Evolutionary conservation across 805 yeast genomes (phyloP).

Genomic region (Candida mattraensis): DNA sequence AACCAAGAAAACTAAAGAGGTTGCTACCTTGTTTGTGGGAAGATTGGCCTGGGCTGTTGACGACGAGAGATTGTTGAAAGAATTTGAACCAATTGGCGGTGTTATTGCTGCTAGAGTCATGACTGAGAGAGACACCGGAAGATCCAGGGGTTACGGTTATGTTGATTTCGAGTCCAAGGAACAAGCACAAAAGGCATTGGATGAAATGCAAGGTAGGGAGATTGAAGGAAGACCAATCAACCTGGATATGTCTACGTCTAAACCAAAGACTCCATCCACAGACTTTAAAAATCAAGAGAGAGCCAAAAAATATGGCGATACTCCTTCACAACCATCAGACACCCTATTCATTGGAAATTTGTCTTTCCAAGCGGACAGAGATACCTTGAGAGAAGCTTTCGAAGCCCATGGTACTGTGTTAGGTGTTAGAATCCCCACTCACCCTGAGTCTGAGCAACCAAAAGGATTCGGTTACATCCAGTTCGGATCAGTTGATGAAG

Average conservation of each 20-base stretch:
- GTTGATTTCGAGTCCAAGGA: slow-evolving; percentile 84
- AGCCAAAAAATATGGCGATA: slow-evolving; percentile 88
- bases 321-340: slow-evolving; percentile 89
- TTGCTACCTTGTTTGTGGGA: slow-evolving; percentile 93
- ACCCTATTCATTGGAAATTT: slow-evolving; percentile 95
- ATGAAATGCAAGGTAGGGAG: slow-evolving; percentile 86
- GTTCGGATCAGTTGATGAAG: slow-evolving; percentile 82
- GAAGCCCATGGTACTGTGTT: slow-evolving; percentile 78
- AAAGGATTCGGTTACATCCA: slow-evolving; percentile 99
- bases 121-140: slow-evolving; percentile 78
- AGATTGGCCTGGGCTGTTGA: slow-evolving; percentile 97
- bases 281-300: slow-evolving; percentile 63
- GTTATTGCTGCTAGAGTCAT: slow-evolving; percentile 89
- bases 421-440: slow-evolving; percentile 94
- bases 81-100: slow-evolving; percentile 81
- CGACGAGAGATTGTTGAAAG: slow-evolving; percentile 88
- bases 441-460: slow-evolving; percentile 98
- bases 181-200: slow-evolving; percentile 82
- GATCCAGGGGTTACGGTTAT: slow-evolving; percentile 96
- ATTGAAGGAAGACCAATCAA: slow-evolving; percentile 96
- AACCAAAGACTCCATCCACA: slow-evolving; percentile 57
- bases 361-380: slow-evolving; percentile 87
- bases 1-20: slow-evolving; percentile 61
- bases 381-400: slow-evolving; percentile 69
- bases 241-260: slow-evolving; percentile 86